These are phyloP conservation scores for Thermomyces lanuginosus DNA, from an alignment of 2,329 filamentous ascomycete species.

Conservation along the genomic window DNA sequence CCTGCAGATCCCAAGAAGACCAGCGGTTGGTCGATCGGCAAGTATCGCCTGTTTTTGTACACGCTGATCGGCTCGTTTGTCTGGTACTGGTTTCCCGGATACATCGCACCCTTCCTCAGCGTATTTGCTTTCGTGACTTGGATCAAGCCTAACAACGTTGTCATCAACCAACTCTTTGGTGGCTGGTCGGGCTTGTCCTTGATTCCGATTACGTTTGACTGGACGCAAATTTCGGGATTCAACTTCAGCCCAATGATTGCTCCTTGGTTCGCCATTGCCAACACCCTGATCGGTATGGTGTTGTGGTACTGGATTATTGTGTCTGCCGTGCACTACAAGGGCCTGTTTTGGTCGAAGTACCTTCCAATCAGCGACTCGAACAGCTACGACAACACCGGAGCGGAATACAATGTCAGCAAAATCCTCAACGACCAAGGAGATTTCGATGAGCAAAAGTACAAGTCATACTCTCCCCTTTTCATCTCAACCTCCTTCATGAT, in stretches of 20 bases:
- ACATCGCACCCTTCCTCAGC: slow-evolving; percentile 51
- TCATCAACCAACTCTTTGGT: slow-evolving; percentile 60
- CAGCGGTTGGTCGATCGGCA: slow-evolving; percentile 48
- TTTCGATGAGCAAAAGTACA: slow-evolving; percentile 47
- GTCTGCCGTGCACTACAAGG: slow-evolving; percentile 47
- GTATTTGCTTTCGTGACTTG: slow-evolving; percentile 57
- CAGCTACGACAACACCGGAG: slow-evolving; percentile 56
- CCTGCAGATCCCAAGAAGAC: slow-evolving; percentile 39
- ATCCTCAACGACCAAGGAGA: slow-evolving; percentile 47
- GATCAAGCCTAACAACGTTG: slow-evolving; percentile 50
- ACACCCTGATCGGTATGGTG: slow-evolving; percentile 52
- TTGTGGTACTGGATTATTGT: slow-evolving; percentile 47
- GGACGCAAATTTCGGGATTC: slow-evolving; percentile 55
- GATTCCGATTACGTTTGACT: slow-evolving; percentile 59
- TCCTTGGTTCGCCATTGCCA: slow-evolving; percentile 59
- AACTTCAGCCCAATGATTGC: slow-evolving; percentile 52
- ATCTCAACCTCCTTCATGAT: slow-evolving; percentile 56
- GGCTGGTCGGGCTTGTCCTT: slow-evolving; percentile 50
- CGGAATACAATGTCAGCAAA: slow-evolving; percentile 45
- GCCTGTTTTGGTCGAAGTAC: slow-evolving; percentile 47
- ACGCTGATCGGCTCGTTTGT: slow-evolving; percentile 42
- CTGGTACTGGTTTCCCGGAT: slow-evolving; percentile 56
- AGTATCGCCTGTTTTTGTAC: slow-evolving; percentile 48
- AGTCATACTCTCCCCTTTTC: slow-evolving; percentile 44
- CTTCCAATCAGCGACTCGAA: slow-evolving; percentile 53